These are phyloP conservation scores for Ottelia alismoides DNA, from an alignment of 106 monocot species.

Conservation along the genomic window DNA sequence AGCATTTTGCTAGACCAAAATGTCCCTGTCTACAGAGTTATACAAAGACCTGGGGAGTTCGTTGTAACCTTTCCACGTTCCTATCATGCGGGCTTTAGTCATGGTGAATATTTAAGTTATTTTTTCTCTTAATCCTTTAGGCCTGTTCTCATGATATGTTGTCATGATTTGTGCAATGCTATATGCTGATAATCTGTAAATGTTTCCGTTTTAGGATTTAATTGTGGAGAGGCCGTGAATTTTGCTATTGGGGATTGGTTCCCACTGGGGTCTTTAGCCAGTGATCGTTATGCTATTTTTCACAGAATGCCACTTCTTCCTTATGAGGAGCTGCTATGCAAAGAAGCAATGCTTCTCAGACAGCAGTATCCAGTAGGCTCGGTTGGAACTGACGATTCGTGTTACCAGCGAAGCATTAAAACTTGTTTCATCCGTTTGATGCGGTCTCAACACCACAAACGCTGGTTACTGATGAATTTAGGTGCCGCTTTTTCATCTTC, in stretches of 20 bases:
- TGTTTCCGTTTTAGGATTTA: too few relatives aligned
- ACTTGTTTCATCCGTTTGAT: slow-evolving; percentile 59
- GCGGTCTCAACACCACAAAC: slow-evolving; percentile 35
- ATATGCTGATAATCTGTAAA: too few relatives aligned
- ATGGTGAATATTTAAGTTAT: too few relatives aligned
- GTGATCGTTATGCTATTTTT: slow-evolving; percentile 67
- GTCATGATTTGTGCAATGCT: too few relatives aligned
- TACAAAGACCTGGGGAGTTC: slow-evolving; percentile 90
- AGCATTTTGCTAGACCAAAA: slow-evolving; percentile 62
- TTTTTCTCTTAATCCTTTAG: too few relatives aligned
- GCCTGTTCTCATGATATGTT: too few relatives aligned
- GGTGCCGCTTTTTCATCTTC: slow-evolving; percentile 12
- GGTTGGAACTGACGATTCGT: too few relatives aligned
- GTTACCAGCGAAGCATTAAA: slow-evolving; percentile 23
- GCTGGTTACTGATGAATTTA: slow-evolving; percentile 28
- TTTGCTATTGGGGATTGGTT: slow-evolving; percentile 97
- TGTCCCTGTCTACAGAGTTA: slow-evolving; percentile 89
- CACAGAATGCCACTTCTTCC: slow-evolving; percentile 64
- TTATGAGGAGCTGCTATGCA: slow-evolving; percentile 86
- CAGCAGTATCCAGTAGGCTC: too few relatives aligned
- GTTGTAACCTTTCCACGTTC: slow-evolving; percentile 89
- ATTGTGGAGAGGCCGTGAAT: slow-evolving; percentile 97
- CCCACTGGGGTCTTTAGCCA: slow-evolving; percentile 60
- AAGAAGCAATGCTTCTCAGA: slow-evolving; percentile 63
- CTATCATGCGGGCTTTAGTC: slow-evolving; percentile 97